Base-by-base conservation (phyloP, 495 filamentous ascomycete species). In the Glutinoglossum americanum region DNA sequence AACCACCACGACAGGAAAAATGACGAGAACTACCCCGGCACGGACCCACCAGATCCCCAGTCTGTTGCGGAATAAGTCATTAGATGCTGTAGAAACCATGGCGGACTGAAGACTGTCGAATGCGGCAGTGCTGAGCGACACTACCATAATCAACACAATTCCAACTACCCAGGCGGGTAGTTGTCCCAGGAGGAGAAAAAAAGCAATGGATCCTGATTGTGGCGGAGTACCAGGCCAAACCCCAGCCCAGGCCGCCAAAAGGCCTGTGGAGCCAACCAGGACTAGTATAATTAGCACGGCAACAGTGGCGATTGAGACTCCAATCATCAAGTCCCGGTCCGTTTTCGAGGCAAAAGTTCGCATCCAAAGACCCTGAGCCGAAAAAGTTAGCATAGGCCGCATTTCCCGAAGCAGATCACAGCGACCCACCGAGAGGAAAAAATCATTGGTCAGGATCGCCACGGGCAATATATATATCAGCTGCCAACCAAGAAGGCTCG, bases 341-440 rank as follows among this genome's bases (percentile, higher is more conserved):
- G 83, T 83, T 63, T 79, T 82, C 58, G 82, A 81, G 23, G 84
- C 81, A 64, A 88, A 88, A n/a, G 84, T 83, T 53, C 84, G 80
- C 62, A 87, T 77, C 84, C 84, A 88, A 70, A 83, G 86, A 59
- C 76, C 77, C 62, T 64, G 44, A 33, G 37, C 53, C 1, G 35
- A 48, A 23, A 53, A 27, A 3, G 21, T 54, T 48, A 48, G 27
- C 6, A 55, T n/a, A 41, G 28, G 27, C 28, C n/a, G 28, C 3
- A 28, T 27, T 39, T 19, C 41, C 21, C 41, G 41, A 19, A 13
- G 17, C 19, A 21, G 17, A 23, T 45, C 21, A 13, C 4, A 23
- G 13, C 17, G n/a, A 49, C 57, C 8, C 39, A 64, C 62, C 54
- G 82, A 83, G 33, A 87, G 69, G 68, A 88, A 88, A 71, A 88